Base-by-base conservation (phyloP, 225 moss, liverwort and hornwort genomes). In the Asterella californica region DNA sequence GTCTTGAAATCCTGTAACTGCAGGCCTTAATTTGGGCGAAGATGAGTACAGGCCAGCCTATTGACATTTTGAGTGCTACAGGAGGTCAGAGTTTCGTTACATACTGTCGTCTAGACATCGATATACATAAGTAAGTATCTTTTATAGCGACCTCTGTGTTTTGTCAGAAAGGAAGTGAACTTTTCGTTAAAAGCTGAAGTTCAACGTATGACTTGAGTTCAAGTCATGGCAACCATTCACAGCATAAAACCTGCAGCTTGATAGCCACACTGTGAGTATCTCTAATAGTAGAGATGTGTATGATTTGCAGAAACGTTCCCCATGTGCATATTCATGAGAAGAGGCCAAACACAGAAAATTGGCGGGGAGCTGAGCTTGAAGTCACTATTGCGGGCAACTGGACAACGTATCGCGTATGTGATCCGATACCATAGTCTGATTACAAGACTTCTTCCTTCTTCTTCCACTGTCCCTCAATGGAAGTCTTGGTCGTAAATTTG, bases 21-120 rank as follows among this genome's bases (percentile, higher is more conserved):
- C 89, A 97, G 94, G 96, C 96, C 73, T 88, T 97, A 79, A 97
- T 97, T 46, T 94, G 94, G 94, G 94, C 96, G 42, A 97, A 97
- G 82, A 97, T 97, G 96, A 97, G 96, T 85, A 97, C 96, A 47
- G 96, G 94, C 79, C 90, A 93, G 81, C 96, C 96, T 55, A 94
- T 97, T 79, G 96, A 97, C 70, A 97, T 97, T 52, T 93, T 90
- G 94, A 97, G 93, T 85, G 84, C 96, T 46, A 91, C 85, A 6
- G 74, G 82, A 69, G 90, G 90, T 74, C 96, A 94, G 81, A 87
- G 79, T 75, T 97, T 93, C 46, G 87, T 90, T 71, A 88, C 93
- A 64, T 97, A 92, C 84, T 97, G 96, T 90, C 92, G 90, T 83
- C 87, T 97, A 72, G 94, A 97, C 79, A 90, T 97, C 71, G 91